These are phyloP conservation scores for Epichloe gansuensis DNA, from an alignment of 2,329 filamentous ascomycete species.

Conservation along the genomic window DNA sequence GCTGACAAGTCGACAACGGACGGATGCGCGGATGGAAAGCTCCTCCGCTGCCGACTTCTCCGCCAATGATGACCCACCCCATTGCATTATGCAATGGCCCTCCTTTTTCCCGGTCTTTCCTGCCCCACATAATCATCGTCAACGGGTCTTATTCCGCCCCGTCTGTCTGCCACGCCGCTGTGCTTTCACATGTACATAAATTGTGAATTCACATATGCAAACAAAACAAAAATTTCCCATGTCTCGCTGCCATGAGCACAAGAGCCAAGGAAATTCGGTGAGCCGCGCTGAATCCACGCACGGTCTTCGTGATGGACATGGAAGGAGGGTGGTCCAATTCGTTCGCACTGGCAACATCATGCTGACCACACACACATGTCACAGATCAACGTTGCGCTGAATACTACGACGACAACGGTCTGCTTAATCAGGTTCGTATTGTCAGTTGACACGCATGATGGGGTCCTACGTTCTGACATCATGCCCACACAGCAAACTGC, in stretches of 20 bases:
- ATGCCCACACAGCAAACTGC: constrained; percentile 1
- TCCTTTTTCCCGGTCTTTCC: neutral
- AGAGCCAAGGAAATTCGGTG: no score
- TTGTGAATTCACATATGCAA: neutral
- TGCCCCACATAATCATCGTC: neutral
- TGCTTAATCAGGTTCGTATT: constrained; percentile 13
- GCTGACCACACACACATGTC: neutral
- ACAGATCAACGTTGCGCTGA: constrained; percentile 25
- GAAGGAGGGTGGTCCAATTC: no score
- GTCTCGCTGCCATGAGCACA: no score
- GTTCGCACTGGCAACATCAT: neutral
- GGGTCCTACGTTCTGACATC: neutral
- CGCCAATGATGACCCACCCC: neutral
- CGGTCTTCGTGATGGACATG: no score
- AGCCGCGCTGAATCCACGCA: no score
- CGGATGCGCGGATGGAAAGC: neutral
- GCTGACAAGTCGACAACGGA: neutral
- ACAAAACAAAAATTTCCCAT: neutral
- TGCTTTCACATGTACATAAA: neutral
- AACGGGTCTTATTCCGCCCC: neutral
- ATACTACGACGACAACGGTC: constrained; percentile 21
- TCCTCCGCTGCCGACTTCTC: neutral
- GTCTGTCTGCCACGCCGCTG: neutral
- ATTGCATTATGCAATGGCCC: no score
- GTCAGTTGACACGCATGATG: constrained; percentile 10